phyloP scores from a whole-genome alignment of 2,329 filamentous ascomycete species.

The Xylaria sp. region DNA sequence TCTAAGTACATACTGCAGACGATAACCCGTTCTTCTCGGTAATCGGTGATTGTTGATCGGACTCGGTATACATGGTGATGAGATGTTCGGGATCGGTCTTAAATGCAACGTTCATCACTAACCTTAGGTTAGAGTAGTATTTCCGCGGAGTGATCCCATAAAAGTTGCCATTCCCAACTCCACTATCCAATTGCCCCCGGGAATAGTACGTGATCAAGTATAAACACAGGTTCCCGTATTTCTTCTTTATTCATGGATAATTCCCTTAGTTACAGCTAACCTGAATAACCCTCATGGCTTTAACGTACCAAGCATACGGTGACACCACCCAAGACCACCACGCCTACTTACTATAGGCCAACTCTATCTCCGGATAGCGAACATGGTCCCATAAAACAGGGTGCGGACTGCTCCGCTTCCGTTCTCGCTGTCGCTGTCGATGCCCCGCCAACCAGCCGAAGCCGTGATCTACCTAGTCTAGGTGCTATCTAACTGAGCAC shows the following conservation, averaged over 20 bases:
- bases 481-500: too few species aligned
- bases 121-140: too few species aligned
- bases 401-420: conserved; percentile 3
- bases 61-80: background rate
- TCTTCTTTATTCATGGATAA: background rate
- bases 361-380: background rate
- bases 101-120: too few species aligned
- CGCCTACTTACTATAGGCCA: background rate
- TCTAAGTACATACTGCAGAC: too few species aligned
- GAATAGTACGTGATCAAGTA: background rate
- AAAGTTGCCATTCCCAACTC: background rate
- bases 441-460: background rate
- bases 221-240: background rate
- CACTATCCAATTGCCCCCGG: background rate
- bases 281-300: background rate
- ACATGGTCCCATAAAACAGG: background rate
- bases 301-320: background rate
- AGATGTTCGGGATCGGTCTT: background rate
- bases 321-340: too few species aligned
- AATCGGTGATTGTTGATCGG: background rate
- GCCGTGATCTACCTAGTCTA: background rate
- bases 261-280: background rate
- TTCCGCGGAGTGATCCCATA: too few species aligned
- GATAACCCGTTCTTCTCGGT: too few species aligned
- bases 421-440: conserved; percentile 6